Base-by-base conservation (phyloP, 2,329 filamentous ascomycete species). In the Stemphylium beticola region DNA sequence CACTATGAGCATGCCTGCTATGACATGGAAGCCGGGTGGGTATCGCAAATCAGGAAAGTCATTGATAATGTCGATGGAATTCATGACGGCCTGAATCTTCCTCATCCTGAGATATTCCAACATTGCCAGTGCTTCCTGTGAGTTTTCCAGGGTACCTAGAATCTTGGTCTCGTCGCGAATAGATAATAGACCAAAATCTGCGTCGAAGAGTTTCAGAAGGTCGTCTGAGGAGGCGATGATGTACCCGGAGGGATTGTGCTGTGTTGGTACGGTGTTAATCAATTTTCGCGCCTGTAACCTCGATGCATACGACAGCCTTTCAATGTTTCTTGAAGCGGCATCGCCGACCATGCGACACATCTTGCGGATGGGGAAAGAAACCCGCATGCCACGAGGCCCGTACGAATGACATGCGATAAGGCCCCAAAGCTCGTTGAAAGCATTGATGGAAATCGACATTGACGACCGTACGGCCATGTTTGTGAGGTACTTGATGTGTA, bases 401-500 rank as follows among this genome's bases (percentile, higher is more conserved):
- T 96, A 96, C 0, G 88, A 85, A 69, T 96, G 92, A 57, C 92
- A 96, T 1, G 91, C 87, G 36, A 96, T 92, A 24, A 96, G 78
- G 0, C 92, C 93, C 93, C 92, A 96, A 0, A 96, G 77, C 64
- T 96, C 89, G 62, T 85, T 82, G 65, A 96, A 95, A 0, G 90
- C 90, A 60, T 92, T 95, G 68, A 96, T 90, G 1, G 92, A 96
- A 57, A 96, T 92, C 0, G 92, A 96, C 92, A 96, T 96, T 60
- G 91, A 96, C 0, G 91, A 91, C n/a, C 92, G 86, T 0, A 96
- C 92, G 7, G 87, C 88, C 92, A 96, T 96, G 69, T 96, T 92
- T 5, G 79, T 83, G 3, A 96, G 80, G 65, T 96, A 96, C 68
- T 96, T 96, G 49, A 96, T 75, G 68, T 95, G 91, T 37, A 96